Conservation (phyloP, 306 rosid genomes). For the Lagenaria siceraria region DNA sequence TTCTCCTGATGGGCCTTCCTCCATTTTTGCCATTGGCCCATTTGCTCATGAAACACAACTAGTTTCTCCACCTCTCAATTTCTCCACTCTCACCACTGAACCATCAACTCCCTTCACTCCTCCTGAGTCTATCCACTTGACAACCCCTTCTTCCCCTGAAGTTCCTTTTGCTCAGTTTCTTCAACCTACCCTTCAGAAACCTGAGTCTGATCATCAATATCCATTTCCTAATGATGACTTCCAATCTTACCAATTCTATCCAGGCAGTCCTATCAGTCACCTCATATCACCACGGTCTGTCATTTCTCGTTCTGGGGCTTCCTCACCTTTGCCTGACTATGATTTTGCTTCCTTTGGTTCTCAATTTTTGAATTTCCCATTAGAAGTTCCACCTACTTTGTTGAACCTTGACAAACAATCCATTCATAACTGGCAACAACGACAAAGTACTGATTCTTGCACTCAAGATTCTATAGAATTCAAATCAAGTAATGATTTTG, state of each 20-base stretch:
- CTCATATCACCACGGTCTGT: slow-evolving; percentile 86
- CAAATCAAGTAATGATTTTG: slow-evolving; percentile 12
- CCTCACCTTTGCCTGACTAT: slow-evolving; percentile 68
- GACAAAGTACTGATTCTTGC: slow-evolving; percentile 28
- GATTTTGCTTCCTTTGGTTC: slow-evolving; percentile 32
- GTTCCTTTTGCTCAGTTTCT: slow-evolving; percentile 93
- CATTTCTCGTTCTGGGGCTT: slow-evolving; percentile 68
- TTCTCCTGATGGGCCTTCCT: slow-evolving; percentile 84
- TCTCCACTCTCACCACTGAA: slow-evolving; percentile 73
- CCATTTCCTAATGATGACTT: slow-evolving; percentile 66
- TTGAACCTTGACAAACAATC: slow-evolving; percentile 47
- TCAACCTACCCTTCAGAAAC: slow-evolving; percentile 35
- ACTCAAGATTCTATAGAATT: slow-evolving; percentile 15
- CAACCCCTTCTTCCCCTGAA: slow-evolving; percentile 95
- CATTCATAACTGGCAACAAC: slow-evolving; percentile 29
- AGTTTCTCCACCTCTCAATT: slow-evolving; percentile 79
- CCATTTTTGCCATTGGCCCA: slow-evolving; percentile 90
- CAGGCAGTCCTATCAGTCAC: slow-evolving; percentile 88
- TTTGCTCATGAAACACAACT: slow-evolving; percentile 80
- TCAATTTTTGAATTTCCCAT: slow-evolving; percentile 38
- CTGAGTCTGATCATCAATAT: slow-evolving; percentile 44
- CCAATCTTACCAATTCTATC: slow-evolving; percentile 80
- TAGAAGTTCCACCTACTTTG: slow-evolving; percentile 51
- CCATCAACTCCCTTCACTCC: slow-evolving; percentile 98
- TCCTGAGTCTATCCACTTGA: slow-evolving; percentile 73